A percentile compares a stretch with the other conserved stretches of the same genome.
Evolutionary conservation across 805 yeast species (phyloP).

Genomic region (Saturnispora sekii): DNA sequence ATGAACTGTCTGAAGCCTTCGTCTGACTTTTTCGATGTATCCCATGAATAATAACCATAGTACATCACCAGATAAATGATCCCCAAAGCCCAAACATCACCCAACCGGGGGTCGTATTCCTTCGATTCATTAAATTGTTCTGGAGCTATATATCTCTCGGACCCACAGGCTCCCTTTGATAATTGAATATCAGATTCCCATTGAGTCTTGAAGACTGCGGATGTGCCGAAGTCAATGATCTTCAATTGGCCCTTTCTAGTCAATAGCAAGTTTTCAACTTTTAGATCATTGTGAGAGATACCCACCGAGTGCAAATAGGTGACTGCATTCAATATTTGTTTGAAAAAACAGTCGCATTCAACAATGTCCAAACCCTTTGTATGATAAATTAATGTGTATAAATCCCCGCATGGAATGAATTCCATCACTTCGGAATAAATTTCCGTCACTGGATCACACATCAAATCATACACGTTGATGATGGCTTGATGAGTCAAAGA

Average conservation of each 20-base stretch:
- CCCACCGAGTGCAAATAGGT: conserved; percentile 85
- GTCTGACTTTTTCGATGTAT: conserved; percentile 28
- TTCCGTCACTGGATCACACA: conserved; percentile 62
- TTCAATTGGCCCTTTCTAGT: conserved; percentile 57
- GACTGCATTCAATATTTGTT: conserved; percentile 75
- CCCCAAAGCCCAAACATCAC: conserved; percentile 88
- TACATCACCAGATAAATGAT: conserved; percentile 63
- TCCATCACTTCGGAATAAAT: conserved; percentile 90
- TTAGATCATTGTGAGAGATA: conserved; percentile 87
- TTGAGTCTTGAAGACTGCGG: conserved; percentile 82
- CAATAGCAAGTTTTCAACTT: conserved; percentile 76
- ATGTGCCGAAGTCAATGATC: conserved; percentile 82
- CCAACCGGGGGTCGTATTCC: conserved; percentile 64
- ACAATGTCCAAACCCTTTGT: conserved; percentile 43
- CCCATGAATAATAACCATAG: conserved; percentile 31
- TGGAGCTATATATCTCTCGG: conserved; percentile 88
- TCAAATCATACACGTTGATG: conserved; percentile 67
- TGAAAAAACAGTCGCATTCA: conserved; percentile 85
- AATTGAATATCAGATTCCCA: conserved; percentile 73
- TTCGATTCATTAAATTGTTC: conserved; percentile 57
- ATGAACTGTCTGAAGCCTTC: conserved; percentile 37
- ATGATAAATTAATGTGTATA: conserved; percentile 49
- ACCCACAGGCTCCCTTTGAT: conserved; percentile 71
- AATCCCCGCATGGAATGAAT: conserved; percentile 82
- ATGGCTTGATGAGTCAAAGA: conserved; percentile 69